Evolutionary conservation across 2,329 filamentous ascomycete genomes (phyloP).

Genomic region (Colletotrichum chrysophilum): DNA sequence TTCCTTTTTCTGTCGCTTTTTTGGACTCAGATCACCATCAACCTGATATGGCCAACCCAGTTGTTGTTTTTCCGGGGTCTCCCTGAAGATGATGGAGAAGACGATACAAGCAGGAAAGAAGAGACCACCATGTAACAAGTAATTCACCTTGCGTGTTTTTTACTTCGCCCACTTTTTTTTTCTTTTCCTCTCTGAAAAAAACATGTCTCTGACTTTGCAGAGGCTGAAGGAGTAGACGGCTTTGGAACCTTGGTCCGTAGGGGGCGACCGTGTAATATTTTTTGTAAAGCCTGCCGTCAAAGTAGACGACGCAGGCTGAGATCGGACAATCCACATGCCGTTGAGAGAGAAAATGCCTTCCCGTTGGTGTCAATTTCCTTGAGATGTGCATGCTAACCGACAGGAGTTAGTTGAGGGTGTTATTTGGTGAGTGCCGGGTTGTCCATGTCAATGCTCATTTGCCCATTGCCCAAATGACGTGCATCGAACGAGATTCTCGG

Average conservation of each 20-base stretch:
- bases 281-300: neutral
- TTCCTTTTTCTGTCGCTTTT: neutral
- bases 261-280: conserved; percentile 10
- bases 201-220: neutral
- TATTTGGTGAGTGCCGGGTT: neutral
- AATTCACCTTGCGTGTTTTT: conserved; percentile 14
- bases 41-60: conserved; percentile 2
- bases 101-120: conserved; percentile 14
- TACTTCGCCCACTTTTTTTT: neutral
- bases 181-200: neutral
- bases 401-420: neutral
- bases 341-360: neutral
- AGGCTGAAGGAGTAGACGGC: neutral
- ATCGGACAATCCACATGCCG: neutral
- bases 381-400: neutral
- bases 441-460: neutral
- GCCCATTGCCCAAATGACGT: neutral
- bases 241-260: neutral
- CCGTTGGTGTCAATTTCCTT: neutral
- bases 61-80: conserved; percentile 6
- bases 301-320: neutral
- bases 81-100: neutral
- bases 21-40: conserved; percentile 8
- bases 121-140: conserved; percentile 18
- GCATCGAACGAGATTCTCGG: neutral